phyloP scores from a whole-genome alignment of 257 asterid genomes.

The Solanum bulbocastanum region DNA sequence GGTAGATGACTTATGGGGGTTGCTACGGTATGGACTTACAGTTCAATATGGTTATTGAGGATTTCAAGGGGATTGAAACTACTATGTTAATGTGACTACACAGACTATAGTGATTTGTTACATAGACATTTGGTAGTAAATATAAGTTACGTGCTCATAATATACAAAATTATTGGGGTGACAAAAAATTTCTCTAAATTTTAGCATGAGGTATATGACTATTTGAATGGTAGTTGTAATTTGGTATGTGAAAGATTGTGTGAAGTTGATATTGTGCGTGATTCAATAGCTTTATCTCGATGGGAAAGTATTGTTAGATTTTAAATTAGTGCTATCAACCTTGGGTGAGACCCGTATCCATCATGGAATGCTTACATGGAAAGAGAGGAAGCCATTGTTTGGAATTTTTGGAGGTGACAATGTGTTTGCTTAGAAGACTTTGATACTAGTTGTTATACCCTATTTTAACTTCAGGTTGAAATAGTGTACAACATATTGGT shows the following conservation, averaged over 20 bases:
- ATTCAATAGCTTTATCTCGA: too few species aligned
- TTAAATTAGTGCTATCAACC: background rate
- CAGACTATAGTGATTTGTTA: background rate
- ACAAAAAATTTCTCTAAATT: too few species aligned
- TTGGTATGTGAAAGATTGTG: background rate
- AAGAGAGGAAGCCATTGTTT: background rate
- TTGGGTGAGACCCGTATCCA: background rate
- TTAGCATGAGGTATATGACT: background rate
- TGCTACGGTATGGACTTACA: background rate
- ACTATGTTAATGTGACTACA: background rate
- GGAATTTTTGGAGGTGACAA: too few species aligned
- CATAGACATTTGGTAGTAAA: background rate
- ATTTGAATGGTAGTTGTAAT: background rate
- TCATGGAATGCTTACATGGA: background rate
- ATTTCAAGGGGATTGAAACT: background rate
- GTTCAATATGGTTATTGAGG: background rate
- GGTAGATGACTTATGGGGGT: background rate
- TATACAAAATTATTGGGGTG: background rate
- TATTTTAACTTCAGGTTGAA: background rate
- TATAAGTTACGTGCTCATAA: background rate
- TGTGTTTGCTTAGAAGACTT: background rate
- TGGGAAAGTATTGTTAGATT: background rate
- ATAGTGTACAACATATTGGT: background rate
- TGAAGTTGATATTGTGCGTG: background rate
- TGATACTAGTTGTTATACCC: background rate